Evolutionary conservation across 208 protist genomes (phyloP).

Genomic region (Blastocrithidia nonstop): DNA sequence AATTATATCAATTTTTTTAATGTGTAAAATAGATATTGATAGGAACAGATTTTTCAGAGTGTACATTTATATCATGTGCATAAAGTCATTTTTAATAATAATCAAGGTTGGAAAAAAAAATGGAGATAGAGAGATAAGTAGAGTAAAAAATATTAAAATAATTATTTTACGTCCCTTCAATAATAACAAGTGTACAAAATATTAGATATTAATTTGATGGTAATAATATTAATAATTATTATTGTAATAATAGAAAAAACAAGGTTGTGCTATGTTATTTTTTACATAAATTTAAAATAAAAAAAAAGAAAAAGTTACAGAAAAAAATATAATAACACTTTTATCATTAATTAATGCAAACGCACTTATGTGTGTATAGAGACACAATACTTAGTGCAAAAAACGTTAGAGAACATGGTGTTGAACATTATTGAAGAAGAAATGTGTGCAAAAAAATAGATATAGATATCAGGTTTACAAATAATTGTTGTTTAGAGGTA

Average conservation of each 20-base stretch:
- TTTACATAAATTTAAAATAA: constrained; percentile 1
- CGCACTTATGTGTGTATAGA: constrained; percentile 1
- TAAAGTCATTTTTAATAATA: not conserved
- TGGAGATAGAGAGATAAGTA: too few species aligned
- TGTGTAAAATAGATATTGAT: too few species aligned
- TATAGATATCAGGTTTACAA: too few species aligned
- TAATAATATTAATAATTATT: not conserved
- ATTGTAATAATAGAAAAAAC: constrained; percentile 2
- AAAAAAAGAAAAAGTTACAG: constrained; percentile 1
- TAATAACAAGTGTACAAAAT: not conserved
- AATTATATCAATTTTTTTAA: too few species aligned
- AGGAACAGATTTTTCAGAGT: too few species aligned
- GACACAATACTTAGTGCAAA: too few species aligned
- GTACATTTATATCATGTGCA: not conserved
- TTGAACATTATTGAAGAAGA: too few species aligned
- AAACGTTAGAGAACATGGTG: too few species aligned
- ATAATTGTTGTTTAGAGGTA: too few species aligned
- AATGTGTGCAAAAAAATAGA: too few species aligned
- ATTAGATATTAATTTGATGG: too few species aligned
- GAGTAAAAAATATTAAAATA: too few species aligned
- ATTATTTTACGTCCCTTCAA: not conserved
- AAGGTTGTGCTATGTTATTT: not conserved
- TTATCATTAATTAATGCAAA: constrained; percentile 1
- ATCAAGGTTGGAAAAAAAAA: not conserved
- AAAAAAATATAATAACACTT: constrained; percentile 3